Evolutionary conservation across 306 rosid species (phyloP), one percentile per base, ranked within the genome.

Genomic region (Nissolia schottii): DNA sequence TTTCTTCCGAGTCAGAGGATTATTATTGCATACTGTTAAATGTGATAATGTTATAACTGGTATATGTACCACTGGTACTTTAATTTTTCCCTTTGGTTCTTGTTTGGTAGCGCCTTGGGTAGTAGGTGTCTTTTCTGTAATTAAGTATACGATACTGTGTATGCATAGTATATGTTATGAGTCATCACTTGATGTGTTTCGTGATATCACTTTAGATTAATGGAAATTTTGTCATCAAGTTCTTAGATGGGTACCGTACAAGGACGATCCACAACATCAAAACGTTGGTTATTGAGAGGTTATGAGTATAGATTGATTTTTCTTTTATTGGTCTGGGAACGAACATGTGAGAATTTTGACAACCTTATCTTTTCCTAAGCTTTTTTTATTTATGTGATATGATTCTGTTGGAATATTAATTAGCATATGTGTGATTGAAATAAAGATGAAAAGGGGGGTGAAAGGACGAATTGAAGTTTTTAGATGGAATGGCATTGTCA

Each of bases 401-500:
- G 12, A 37, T 48, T 61, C 35, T 8, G 25, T 31, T 23, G 59
- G 40, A 58, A 51, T n/a, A n/a, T 51, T 67, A 31, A 22, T 54
- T 6, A 43, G 43, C 43, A 76, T 32, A 14, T 24, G 64, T 59
- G 43, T 48, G 69, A 71, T 49, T 73, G 63, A 77, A 46, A 66
- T 65, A 71, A 80, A 75, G 62, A 16, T 22, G 28, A 32, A 80
- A 70, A 76, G 31, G n/a, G n/a, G n/a, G 35, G 69, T 7, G 19
- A 32, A 45, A 51, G 24, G 48, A n/a, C n/a, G n/a, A 51, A 19
- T 65, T 70, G 75, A 68, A 63, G 64, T 38, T 55, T 84, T 84
- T 79, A 77, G 90, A 87, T 87, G 84, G 79, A 65, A 56, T 81
- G 88, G 73, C 89, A 71, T 73, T 91, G 87, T 85, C 90, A 85